Conservation (phyloP, 1,139 yeast species). For the Nakaseomyces sp. region DNA sequence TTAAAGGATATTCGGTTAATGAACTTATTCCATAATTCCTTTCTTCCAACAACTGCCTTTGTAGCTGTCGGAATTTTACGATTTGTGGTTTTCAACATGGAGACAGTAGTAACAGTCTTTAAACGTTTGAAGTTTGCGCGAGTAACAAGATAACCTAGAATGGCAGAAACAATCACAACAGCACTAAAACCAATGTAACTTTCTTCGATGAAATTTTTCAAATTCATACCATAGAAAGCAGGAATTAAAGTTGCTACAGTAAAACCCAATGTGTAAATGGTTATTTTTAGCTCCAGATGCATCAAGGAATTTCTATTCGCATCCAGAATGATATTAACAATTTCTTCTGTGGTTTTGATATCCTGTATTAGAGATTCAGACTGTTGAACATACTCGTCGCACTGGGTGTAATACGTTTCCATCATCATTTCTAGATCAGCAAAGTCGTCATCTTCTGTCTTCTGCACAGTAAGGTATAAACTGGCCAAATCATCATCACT, state of each 20-base stretch:
- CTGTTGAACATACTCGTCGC: slow-evolving; percentile 94
- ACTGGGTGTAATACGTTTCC: slow-evolving; percentile 88
- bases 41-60: not conserved
- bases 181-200: slow-evolving; percentile 42
- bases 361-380: slow-evolving; percentile 76
- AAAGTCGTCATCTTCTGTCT: slow-evolving; percentile 38
- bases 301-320: slow-evolving; percentile 90
- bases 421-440: slow-evolving; percentile 82
- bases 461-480: slow-evolving; percentile 53
- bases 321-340: slow-evolving; percentile 87
- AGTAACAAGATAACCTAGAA: slow-evolving; percentile 36
- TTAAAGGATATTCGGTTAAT: not conserved
- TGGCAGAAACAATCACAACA: slow-evolving; percentile 35
- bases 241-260: slow-evolving; percentile 75
- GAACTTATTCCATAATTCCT: slow-evolving; percentile 1
- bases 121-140: slow-evolving; percentile 36
- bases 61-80: slow-evolving; percentile 8
- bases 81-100: slow-evolving; percentile 32
- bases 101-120: slow-evolving; percentile 38
- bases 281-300: slow-evolving; percentile 76
- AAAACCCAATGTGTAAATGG: slow-evolving; percentile 80
- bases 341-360: slow-evolving; percentile 90
- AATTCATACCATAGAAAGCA: slow-evolving; percentile 88
- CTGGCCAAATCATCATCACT: slow-evolving; percentile 84
- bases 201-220: slow-evolving; percentile 83